Conservation (phyloP, 331 rosid genomes). For the Erythrophleum ivorense region DNA sequence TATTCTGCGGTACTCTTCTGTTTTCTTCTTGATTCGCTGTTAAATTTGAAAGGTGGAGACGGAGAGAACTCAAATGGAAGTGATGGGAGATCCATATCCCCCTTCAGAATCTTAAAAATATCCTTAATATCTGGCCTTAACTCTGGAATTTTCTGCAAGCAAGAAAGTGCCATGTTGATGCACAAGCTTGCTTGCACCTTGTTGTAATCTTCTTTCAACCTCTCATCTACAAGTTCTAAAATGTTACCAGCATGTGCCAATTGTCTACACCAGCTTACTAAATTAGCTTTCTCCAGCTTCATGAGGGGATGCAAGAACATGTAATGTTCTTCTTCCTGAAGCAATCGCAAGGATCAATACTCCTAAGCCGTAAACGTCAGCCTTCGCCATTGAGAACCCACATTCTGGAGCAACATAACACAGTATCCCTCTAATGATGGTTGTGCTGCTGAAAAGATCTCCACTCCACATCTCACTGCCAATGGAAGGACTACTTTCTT, state of each 20-base stretch:
- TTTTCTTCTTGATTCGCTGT: constrained; percentile 78
- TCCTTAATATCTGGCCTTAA: constrained; percentile 84
- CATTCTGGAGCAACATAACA: constrained; percentile 94
- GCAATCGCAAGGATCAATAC: constrained; percentile 89
- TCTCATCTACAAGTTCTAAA: constrained; percentile 85
- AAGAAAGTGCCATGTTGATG: constrained; percentile 78
- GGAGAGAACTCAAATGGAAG: constrained; percentile 88
- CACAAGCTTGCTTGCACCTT: constrained; percentile 85
- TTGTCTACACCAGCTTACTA: constrained; percentile 90
- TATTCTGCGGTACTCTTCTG: constrained; percentile 55
- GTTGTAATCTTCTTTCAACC: constrained; percentile 68
- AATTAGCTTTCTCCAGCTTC: constrained; percentile 94
- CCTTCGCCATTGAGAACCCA: constrained; percentile 85
- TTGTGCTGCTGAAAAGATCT: constrained; percentile 91
- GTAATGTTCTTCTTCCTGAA: constrained; percentile 89
- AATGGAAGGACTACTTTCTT: constrained; percentile 52
- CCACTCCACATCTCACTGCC: constrained; percentile 91
- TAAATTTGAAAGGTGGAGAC: constrained; percentile 78
- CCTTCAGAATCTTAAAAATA: constrained; percentile 78
- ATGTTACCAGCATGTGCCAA: constrained; percentile 81
- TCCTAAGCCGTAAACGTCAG: constrained; percentile 91
- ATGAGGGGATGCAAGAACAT: constrained; percentile 89
- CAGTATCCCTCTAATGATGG: constrained; percentile 93
- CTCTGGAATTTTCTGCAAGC: constrained; percentile 89
- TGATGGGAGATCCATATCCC: constrained; percentile 84